Evolutionary conservation across 2,329 filamentous ascomycete genomes (phyloP), one percentile per base, ranked within the genome.

Genomic region (Cordyceps javanica): DNA sequence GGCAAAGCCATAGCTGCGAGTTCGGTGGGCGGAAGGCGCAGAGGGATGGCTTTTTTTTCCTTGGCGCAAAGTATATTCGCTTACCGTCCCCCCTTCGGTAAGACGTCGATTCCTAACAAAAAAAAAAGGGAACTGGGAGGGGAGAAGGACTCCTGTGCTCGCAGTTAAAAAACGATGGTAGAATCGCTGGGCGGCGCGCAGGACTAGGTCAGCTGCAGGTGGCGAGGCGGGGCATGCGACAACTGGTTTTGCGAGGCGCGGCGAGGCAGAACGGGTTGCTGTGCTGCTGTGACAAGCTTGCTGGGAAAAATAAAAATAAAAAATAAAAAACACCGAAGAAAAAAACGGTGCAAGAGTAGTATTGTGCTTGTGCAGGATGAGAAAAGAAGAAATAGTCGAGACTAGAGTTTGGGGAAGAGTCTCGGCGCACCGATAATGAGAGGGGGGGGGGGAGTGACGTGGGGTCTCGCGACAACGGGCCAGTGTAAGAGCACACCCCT

Each of bases 1-100:
- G 94, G 93, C 64, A 99, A 80, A 62, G 91, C 86, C 90, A 85
- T 85, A 28, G 45, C 34, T 5, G 26, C 36, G 11, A 19, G 10
- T n/a, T 56, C 10, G 32, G 9, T 16, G 4, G 34, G n/a, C 11
- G 13, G 16, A 23, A 16, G 13, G 16, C 14, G 28, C 32, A 16
- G 28, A 5, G 6, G n/a, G 28, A 30, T 3, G 26, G n/a, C n/a
- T 30, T 23, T 13, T 10, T 16, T 13, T 36, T n/a, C n/a, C 19
- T 38, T 8, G n/a, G 19, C 39, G 23, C 7, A 34, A 8, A 32
- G 28, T 9, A n/a, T 13, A 30, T 13, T 23, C 5, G 11, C 6
- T 16, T 46, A 19, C 14, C 30, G 7, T 14, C 8, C 21, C 10
- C 25, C 13, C 39, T 5, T 41, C 3, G 26, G 7, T 13, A 30